Evolutionary conservation across 78 protist species (phyloP).

Genomic region (Dictyostelium intermedium): DNA sequence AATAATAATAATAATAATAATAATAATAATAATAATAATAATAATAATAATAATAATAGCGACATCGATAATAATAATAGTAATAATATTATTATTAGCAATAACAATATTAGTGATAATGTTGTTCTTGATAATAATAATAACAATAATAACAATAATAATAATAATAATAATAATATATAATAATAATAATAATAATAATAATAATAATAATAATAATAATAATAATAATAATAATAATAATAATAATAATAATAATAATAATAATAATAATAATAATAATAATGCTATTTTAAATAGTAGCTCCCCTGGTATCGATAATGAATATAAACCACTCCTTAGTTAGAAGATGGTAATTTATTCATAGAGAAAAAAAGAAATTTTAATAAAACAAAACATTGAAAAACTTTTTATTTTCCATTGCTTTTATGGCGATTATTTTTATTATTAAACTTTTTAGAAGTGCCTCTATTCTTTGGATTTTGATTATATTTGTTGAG

Average conservation of each 20-base stretch:
- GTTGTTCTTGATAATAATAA: background rate
- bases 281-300: background rate
- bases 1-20: too few relatives aligned
- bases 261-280: background rate
- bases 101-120: background rate
- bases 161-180: background rate
- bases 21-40: too few relatives aligned
- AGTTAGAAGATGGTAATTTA: slow-evolving; percentile 14
- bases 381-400: too few relatives aligned
- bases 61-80: background rate
- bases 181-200: background rate
- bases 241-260: too few relatives aligned
- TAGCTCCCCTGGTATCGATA: background rate
- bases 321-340: slow-evolving; percentile 16
- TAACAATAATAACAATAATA: background rate
- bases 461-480: background rate
- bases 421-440: too few relatives aligned
- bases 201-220: background rate
- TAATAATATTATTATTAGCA: background rate
- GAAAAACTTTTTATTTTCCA: too few relatives aligned
- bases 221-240: too few relatives aligned
- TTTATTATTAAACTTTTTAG: background rate
- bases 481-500: background rate
- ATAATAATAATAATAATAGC: too few relatives aligned
- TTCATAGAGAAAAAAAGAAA: background rate